phyloP scores from a whole-genome alignment of 257 asterid species.

The Solanum megistacrolobum region DNA sequence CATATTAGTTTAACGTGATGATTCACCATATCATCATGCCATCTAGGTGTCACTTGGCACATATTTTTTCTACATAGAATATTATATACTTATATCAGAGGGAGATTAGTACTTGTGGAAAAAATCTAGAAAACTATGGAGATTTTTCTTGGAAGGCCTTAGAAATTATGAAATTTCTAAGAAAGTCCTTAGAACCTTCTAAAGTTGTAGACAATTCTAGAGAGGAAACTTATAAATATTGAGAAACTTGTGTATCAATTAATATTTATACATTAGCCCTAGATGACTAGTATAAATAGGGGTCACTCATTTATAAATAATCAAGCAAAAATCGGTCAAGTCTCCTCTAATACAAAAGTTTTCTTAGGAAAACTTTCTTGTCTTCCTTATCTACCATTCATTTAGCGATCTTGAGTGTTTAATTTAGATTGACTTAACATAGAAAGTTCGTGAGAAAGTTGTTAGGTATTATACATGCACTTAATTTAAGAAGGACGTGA shows the following conservation, averaged over 20 bases:
- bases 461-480: neutral
- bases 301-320: neutral
- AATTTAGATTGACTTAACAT: neutral
- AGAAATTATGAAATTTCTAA: neutral
- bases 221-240: neutral
- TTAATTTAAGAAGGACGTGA: neutral
- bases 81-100: neutral
- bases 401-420: neutral
- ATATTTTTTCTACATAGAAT: neutral
- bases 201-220: neutral
- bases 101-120: neutral
- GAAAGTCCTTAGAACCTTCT: neutral
- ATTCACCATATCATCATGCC: neutral
- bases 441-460: neutral
- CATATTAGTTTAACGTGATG: neutral
- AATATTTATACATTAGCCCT: neutral
- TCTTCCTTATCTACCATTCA: neutral
- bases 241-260: neutral
- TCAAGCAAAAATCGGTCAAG: too few relatives aligned
- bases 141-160: neutral
- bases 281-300: neutral
- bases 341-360: neutral
- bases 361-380: neutral
- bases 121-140: neutral
- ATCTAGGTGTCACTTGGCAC: neutral